Evolutionary conservation across 2,329 filamentous ascomycete genomes (phyloP).

Genomic region (Trichoderma asperellum): DNA sequence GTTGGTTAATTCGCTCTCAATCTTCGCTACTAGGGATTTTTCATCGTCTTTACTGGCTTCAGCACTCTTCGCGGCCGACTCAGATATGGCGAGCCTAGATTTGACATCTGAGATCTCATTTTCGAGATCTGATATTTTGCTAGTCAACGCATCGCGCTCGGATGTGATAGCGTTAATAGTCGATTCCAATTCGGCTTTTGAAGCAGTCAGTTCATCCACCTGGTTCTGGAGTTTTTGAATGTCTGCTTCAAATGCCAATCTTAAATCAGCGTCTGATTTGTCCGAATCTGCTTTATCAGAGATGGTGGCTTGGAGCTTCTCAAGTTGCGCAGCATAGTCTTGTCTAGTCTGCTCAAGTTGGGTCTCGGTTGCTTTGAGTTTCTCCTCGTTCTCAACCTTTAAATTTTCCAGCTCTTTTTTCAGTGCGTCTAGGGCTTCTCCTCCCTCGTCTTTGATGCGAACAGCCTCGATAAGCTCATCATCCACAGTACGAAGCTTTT

Average conservation of each 20-base stretch:
- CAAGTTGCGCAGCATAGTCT: slow-evolving; percentile 55
- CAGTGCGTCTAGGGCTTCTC: slow-evolving; percentile 53
- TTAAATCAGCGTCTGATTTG: slow-evolving; percentile 54
- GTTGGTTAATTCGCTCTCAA: slow-evolving; percentile 47
- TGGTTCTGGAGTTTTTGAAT: slow-evolving; percentile 57
- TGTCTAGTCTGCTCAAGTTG: slow-evolving; percentile 46
- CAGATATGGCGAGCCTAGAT: slow-evolving; percentile 51
- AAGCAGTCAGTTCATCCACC: slow-evolving; percentile 56
- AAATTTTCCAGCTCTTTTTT: slow-evolving; percentile 55
- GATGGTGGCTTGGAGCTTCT: slow-evolving; percentile 54
- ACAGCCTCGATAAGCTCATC: slow-evolving; percentile 55
- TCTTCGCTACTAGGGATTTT: slow-evolving; percentile 44
- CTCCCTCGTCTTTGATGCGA: slow-evolving; percentile 53
- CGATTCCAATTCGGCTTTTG: slow-evolving; percentile 51
- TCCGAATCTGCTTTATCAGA: slow-evolving; percentile 56
- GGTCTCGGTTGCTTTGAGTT: slow-evolving; percentile 41
- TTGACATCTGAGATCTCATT: slow-evolving; percentile 57
- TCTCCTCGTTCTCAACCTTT: slow-evolving; percentile 42
- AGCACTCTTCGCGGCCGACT: slow-evolving; percentile 49
- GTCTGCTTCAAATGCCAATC: slow-evolving; percentile 53
- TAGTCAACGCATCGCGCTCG: slow-evolving; percentile 50
- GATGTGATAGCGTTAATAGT: slow-evolving; percentile 51
- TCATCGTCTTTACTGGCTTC: slow-evolving; percentile 52
- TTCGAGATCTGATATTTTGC: slow-evolving; percentile 56
- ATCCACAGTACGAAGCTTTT: slow-evolving; percentile 57